These are phyloP conservation scores for Piedraia hortae DNA, from an alignment of 2,329 filamentous ascomycete species.

Conservation along the genomic window DNA sequence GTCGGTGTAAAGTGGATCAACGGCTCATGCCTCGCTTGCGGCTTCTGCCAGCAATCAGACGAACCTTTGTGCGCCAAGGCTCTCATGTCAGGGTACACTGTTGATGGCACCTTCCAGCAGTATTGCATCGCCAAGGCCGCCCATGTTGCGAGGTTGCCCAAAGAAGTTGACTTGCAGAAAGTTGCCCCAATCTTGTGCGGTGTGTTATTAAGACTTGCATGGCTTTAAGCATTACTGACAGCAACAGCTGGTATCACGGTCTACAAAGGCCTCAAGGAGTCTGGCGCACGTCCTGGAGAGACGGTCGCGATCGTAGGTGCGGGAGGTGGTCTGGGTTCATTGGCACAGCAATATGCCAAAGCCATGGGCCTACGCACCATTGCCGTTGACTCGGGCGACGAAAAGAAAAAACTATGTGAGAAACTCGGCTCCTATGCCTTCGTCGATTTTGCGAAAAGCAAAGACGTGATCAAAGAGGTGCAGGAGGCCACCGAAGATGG, in stretches of 20 bases:
- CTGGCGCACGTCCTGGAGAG: conserved; percentile 43
- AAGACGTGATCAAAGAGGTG: conserved; percentile 61
- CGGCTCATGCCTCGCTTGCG: conserved; percentile 56
- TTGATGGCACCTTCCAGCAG: conserved; percentile 82
- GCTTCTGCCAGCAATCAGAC: conserved; percentile 54
- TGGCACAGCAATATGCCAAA: conserved; percentile 67
- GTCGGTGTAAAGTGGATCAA: conserved; percentile 85
- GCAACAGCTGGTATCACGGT: conserved; percentile 39
- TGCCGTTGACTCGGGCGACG: conserved; percentile 57
- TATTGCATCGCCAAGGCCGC: conserved; percentile 70
- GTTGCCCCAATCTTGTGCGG: conserved; percentile 41
- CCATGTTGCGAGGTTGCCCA: conserved; percentile 58
- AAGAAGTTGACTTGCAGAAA: conserved; percentile 46
- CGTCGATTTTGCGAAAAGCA: conserved; percentile 52
- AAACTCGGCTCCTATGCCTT: conserved; percentile 43
- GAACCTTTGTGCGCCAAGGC: conserved; percentile 60
- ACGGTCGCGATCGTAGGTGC: conserved; percentile 65
- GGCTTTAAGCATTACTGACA: no score
- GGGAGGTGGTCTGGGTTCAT: conserved; percentile 52
- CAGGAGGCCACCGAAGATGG: conserved; percentile 55
- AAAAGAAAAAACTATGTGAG: conserved; percentile 47
- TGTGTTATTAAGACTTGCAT: no score
- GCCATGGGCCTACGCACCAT: conserved; percentile 66
- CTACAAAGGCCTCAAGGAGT: conserved; percentile 80
- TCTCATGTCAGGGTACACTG: conserved; percentile 64